These are phyloP conservation scores for Chaetothyriales sp. DNA, from an alignment of 2,329 filamentous ascomycete genomes.

Conservation along the genomic window DNA sequence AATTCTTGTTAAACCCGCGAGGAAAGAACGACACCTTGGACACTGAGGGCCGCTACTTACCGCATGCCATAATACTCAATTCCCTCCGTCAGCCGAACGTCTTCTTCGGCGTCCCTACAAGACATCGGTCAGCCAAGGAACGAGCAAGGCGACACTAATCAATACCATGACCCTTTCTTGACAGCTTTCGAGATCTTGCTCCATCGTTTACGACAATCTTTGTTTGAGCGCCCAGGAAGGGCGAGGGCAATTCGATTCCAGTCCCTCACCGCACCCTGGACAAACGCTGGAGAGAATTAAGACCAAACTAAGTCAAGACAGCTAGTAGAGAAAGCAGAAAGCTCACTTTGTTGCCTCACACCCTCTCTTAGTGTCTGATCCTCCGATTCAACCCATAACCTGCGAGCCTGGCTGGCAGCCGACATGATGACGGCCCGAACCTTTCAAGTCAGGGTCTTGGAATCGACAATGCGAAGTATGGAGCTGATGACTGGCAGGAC, in stretches of 20 bases:
- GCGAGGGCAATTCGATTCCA: slow-evolving; percentile 27
- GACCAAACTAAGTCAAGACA: neutral
- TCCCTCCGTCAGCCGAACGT: slow-evolving; percentile 22
- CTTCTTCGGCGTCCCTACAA: slow-evolving; percentile 17
- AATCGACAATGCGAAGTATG: no score
- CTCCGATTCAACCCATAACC: neutral
- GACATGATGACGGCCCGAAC: no score
- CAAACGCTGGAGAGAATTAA: slow-evolving; percentile 2
- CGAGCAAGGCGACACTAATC: slow-evolving; percentile 5
- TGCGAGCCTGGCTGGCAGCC: neutral
- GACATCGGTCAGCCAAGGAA: neutral
- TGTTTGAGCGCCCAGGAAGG: slow-evolving; percentile 30
- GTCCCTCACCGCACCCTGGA: slow-evolving; percentile 18
- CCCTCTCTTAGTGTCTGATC: neutral
- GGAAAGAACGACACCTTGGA: neutral
- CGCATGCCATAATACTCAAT: slow-evolving; percentile 26
- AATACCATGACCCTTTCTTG: slow-evolving; percentile 31
- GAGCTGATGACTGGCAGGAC: no score
- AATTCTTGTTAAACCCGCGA: neutral
- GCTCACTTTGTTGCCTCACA: neutral
- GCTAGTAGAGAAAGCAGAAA: neutral
- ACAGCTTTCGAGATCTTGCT: slow-evolving; percentile 27
- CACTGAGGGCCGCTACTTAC: no score
- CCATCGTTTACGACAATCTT: slow-evolving; percentile 34
- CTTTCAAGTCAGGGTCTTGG: no score